These are phyloP conservation scores for Ceratocystis ficicola DNA, from an alignment of 2,329 filamentous ascomycete species.

Conservation along the genomic window DNA sequence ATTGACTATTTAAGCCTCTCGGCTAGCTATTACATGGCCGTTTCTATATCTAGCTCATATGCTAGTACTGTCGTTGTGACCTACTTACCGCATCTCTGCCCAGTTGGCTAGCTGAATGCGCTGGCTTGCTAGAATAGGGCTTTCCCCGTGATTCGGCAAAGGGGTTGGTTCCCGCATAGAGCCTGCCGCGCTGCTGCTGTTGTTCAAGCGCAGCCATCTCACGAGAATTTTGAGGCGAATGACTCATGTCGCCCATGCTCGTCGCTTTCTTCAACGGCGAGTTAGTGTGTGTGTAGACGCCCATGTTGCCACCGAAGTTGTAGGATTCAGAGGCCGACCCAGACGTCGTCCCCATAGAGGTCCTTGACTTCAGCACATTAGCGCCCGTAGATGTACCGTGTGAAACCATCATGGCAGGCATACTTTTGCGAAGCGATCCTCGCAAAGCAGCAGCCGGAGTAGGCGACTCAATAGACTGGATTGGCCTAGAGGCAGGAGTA, in stretches of 20 bases:
- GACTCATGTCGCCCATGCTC: constrained; percentile 44
- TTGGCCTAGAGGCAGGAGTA: constrained; percentile 17
- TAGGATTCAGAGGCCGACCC: constrained; percentile 23
- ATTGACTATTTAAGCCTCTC: no score
- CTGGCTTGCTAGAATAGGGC: not conserved
- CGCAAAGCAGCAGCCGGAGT: constrained; percentile 1
- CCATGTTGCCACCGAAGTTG: constrained; percentile 58
- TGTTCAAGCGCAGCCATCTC: constrained; percentile 51
- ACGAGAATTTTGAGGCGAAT: constrained; percentile 46
- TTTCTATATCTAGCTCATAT: no score
- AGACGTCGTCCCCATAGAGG: constrained; percentile 5
- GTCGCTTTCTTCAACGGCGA: constrained; percentile 72
- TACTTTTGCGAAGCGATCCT: constrained; percentile 16
- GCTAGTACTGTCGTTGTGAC: no score
- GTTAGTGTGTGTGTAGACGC: constrained; percentile 65
- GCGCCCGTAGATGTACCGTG: constrained; percentile 15
- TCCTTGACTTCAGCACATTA: constrained; percentile 4
- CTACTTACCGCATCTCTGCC: no score
- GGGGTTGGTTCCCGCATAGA: not conserved
- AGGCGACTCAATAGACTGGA: constrained; percentile 15
- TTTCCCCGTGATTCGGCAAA: constrained; percentile 13
- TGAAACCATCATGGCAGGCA: constrained; percentile 13
- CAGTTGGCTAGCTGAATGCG: no score
- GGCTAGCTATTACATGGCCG: no score
- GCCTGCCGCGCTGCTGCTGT: constrained; percentile 22